phyloP scores from a whole-genome alignment of 2,329 filamentous ascomycete genomes.

The Magnaporthiopsis incrustans region DNA sequence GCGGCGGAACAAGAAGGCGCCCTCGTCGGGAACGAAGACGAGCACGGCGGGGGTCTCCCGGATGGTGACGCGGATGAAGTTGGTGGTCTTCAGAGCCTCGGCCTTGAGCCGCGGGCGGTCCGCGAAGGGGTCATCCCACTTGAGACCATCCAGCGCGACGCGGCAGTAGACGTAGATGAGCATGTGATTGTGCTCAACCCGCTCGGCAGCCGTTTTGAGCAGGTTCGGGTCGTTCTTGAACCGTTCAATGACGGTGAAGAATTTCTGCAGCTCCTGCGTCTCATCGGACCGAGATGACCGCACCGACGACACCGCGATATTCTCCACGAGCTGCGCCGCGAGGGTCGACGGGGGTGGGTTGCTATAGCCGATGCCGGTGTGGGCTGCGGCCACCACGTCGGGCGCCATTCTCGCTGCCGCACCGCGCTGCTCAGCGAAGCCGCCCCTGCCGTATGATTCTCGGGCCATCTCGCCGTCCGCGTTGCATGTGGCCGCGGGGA shows the following conservation, averaged over 20 bases:
- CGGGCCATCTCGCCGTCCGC: constrained; percentile 15
- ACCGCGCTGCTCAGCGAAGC: background rate
- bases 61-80: constrained; percentile 68
- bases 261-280: constrained; percentile 65
- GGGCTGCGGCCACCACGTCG: constrained; percentile 3
- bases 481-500: background rate
- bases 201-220: constrained; percentile 56
- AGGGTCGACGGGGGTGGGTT: constrained; percentile 66
- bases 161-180: constrained; percentile 77
- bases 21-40: constrained; percentile 31
- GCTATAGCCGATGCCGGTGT: constrained; percentile 11
- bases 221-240: constrained; percentile 42
- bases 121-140: constrained; percentile 61
- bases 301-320: constrained; percentile 55
- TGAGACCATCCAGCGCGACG: constrained; percentile 65
- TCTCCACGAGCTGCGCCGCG: constrained; percentile 79
- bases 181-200: constrained; percentile 71
- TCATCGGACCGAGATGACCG: constrained; percentile 44
- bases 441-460: constrained; percentile 14
- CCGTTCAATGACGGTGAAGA: constrained; percentile 50
- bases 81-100: constrained; percentile 64
- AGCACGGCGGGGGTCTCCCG: constrained; percentile 67
- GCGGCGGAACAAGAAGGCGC: constrained; percentile 42
- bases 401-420: background rate
- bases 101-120: constrained; percentile 42